phyloP scores from a whole-genome alignment of 129 eudicot species.

The Calendula officinalis region DNA sequence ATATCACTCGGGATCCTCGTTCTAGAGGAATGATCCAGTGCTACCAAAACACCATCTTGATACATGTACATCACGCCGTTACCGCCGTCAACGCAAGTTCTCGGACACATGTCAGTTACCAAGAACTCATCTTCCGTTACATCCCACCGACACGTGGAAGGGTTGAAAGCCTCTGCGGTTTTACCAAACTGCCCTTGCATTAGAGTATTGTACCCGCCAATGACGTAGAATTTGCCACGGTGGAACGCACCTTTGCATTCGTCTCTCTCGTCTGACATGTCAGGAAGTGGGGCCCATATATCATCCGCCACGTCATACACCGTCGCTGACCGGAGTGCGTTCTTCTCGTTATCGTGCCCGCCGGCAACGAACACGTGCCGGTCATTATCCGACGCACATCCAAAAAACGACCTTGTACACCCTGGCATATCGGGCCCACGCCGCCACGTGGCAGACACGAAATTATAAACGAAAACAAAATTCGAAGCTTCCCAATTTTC shows the following conservation, averaged over 20 bases:
- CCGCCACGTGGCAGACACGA: conserved; percentile 69
- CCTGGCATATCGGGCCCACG: conserved; percentile 81
- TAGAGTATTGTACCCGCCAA: conserved; percentile 70
- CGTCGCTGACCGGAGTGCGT: conserved; percentile 64
- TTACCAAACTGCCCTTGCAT: conserved; percentile 70
- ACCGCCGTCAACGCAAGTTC: conserved; percentile 51
- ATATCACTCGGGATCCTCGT: conserved; percentile 40
- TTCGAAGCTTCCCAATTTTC: conserved; percentile 54
- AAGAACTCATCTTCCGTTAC: conserved; percentile 36
- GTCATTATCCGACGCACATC: conserved; percentile 59
- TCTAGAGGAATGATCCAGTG: conserved; percentile 36
- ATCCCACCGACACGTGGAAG: conserved; percentile 54
- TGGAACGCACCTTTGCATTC: conserved; percentile 65
- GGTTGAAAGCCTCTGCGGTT: conserved; percentile 53
- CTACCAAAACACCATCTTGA: conserved; percentile 37
- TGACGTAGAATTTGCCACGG: conserved; percentile 71
- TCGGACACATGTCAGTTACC: conserved; percentile 47
- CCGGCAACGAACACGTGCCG: conserved; percentile 80
- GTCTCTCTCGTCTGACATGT: conserved; percentile 75
- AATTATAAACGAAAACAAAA: conserved; percentile 53
- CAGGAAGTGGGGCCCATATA: conserved; percentile 53
- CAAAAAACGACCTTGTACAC: conserved; percentile 59
- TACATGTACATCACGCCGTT: conserved; percentile 45
- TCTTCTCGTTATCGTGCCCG: conserved; percentile 77
- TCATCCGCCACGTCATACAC: conserved; percentile 60